phyloP scores from a whole-genome alignment of 2,329 filamentous ascomycete species.

The Colletotrichum sidae region DNA sequence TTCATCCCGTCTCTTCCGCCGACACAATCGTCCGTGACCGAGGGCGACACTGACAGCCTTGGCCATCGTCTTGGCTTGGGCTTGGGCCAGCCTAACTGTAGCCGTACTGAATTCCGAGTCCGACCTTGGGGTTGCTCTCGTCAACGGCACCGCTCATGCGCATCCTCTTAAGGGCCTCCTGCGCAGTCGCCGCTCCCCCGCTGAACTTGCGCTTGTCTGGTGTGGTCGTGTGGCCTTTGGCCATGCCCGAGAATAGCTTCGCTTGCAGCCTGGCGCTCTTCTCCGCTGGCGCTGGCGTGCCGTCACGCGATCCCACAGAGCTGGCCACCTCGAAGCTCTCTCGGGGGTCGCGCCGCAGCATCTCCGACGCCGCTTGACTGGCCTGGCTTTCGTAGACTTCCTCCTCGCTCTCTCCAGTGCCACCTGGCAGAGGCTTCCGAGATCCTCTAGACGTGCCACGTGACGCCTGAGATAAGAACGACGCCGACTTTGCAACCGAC shows the following conservation, averaged over 20 bases:
- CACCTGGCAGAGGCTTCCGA: slow-evolving; percentile 38
- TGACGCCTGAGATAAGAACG: slow-evolving; percentile 47
- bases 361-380: slow-evolving; percentile 79
- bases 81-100: slow-evolving; percentile 23
- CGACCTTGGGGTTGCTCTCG: slow-evolving; percentile 53
- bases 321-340: slow-evolving; percentile 64
- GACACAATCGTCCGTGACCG: background rate
- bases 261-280: slow-evolving; percentile 62
- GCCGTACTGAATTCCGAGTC: slow-evolving; percentile 65
- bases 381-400: slow-evolving; percentile 80
- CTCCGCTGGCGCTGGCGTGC: slow-evolving; percentile 57
- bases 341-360: slow-evolving; percentile 73
- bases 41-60: too few relatives aligned
- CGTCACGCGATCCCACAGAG: slow-evolving; percentile 57
- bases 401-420: slow-evolving; percentile 60
- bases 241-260: slow-evolving; percentile 60
- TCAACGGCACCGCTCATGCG: slow-evolving; percentile 54
- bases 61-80: too few relatives aligned
- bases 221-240: slow-evolving; percentile 49
- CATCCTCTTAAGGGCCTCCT: slow-evolving; percentile 59
- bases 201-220: slow-evolving; percentile 66
- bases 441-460: slow-evolving; percentile 38
- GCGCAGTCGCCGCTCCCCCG: slow-evolving; percentile 44
- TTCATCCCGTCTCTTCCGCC: slow-evolving; percentile 17
- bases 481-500: slow-evolving; percentile 60